A percentile compares a stretch with the other conserved stretches of the same genome.
phyloP scores from a whole-genome alignment of 768 basidiomycete species.

The Hirschioporus abietinus region DNA sequence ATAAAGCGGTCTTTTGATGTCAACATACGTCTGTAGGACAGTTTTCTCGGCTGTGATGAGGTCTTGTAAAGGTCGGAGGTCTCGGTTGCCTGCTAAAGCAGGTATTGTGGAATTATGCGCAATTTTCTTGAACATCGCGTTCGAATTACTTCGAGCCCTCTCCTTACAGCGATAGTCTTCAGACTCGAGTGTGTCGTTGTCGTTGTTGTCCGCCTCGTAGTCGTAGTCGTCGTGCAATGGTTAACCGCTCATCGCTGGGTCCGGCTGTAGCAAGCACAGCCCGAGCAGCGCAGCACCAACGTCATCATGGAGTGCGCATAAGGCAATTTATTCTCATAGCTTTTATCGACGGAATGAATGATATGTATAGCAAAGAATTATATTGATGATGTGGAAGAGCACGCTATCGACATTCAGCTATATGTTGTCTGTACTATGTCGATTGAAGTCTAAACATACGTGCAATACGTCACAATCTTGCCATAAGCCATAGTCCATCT shows the following conservation, averaged over 20 bases:
- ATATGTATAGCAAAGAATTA: no score
- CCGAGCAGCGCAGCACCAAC: background rate
- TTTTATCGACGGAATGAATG: no score
- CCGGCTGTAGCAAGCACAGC: no score
- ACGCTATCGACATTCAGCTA: no score
- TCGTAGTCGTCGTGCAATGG: background rate
- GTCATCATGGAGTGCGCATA: background rate
- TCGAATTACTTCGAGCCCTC: background rate
- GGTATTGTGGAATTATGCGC: constrained; percentile 88
- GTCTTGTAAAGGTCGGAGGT: constrained; percentile 78
- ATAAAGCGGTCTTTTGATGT: background rate
- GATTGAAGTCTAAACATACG: no score
- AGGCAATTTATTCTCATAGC: background rate
- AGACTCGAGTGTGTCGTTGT: background rate
- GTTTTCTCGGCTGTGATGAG: constrained; percentile 86
- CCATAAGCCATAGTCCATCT: no score
- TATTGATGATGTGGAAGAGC: no score
- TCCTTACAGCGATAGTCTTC: background rate
- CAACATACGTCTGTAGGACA: constrained; percentile 64
- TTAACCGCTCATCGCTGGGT: no score
- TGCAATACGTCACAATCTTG: no score
- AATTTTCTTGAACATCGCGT: constrained; percentile 74
- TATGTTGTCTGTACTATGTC: no score
- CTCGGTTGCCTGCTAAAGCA: constrained; percentile 63
- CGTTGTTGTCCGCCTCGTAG: background rate